Evolutionary conservation across 371 early-diverging fungal genomes (phyloP).

Genomic region (Saksenaea vasiformis): DNA sequence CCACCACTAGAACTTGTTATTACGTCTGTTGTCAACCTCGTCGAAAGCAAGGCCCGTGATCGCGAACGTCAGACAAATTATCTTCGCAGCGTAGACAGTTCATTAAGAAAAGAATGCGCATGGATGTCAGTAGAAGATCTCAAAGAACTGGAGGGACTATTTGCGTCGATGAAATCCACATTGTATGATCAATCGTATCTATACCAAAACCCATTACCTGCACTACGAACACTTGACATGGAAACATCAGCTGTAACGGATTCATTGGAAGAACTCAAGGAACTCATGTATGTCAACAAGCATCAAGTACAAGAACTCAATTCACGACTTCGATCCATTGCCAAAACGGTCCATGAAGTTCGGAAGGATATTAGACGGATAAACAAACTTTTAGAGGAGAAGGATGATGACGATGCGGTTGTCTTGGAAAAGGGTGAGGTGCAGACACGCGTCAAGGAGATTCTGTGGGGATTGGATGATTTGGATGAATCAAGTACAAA

Average conservation of each 20-base stretch:
- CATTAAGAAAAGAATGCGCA: slow-evolving; percentile 38
- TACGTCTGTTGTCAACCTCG: slow-evolving; percentile 43
- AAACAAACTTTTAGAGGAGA: slow-evolving; percentile 50
- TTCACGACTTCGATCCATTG: slow-evolving; percentile 45
- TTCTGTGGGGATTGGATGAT: slow-evolving; percentile 59
- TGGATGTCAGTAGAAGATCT: slow-evolving; percentile 44
- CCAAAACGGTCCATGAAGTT: slow-evolving; percentile 56
- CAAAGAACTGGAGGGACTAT: slow-evolving; percentile 34
- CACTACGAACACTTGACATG: slow-evolving; percentile 33
- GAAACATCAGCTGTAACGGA: slow-evolving; percentile 48
- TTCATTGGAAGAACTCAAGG: slow-evolving; percentile 53
- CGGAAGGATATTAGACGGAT: slow-evolving; percentile 53
- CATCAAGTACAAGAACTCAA: slow-evolving; percentile 51
- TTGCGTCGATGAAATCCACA: slow-evolving; percentile 34
- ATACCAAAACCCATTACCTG: slow-evolving; percentile 47
- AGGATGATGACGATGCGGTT: slow-evolving; percentile 54
- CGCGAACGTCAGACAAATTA: slow-evolving; percentile 49
- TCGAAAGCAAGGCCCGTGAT: slow-evolving; percentile 46
- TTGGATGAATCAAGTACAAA: slow-evolving; percentile 41
- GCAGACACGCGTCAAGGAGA: slow-evolving; percentile 49
- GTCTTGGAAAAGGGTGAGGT: slow-evolving; percentile 55
- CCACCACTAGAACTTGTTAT: slow-evolving; percentile 51
- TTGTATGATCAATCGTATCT: slow-evolving; percentile 38
- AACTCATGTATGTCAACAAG: slow-evolving; percentile 56
- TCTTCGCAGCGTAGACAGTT: slow-evolving; percentile 38